phyloP scores from a whole-genome alignment of 441 rosid genomes.

The Euphorbia schlechtendalii region DNA sequence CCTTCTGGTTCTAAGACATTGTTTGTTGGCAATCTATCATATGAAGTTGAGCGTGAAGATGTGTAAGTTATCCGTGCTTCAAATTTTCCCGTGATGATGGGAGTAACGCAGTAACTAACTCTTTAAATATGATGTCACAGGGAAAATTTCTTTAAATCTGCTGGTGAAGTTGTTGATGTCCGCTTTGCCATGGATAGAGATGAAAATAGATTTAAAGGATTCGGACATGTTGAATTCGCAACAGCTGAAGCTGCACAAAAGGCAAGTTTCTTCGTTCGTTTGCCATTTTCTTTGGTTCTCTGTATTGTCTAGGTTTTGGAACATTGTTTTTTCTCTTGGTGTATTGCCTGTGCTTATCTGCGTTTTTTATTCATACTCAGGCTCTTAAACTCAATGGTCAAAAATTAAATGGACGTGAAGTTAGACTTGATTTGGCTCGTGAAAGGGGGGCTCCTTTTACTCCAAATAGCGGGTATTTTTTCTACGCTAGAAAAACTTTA shows the following conservation, averaged over 20 bases:
- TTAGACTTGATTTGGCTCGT: constrained; percentile 61
- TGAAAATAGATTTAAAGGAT: constrained; percentile 63
- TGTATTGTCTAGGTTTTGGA: neutral
- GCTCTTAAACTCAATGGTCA: constrained; percentile 55
- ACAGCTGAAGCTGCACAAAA: constrained; percentile 59
- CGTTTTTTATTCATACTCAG: constrained; percentile 21
- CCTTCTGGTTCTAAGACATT: constrained; percentile 58
- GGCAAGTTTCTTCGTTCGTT: constrained; percentile 25
- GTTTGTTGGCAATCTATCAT: constrained; percentile 66
- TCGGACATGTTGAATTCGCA: constrained; percentile 75
- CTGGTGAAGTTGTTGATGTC: constrained; percentile 64
- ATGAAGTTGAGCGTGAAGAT: constrained; percentile 41
- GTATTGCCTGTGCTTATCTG: no score
- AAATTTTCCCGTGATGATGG: neutral
- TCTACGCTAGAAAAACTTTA: neutral
- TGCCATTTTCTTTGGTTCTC: neutral
- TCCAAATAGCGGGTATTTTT: constrained; percentile 52
- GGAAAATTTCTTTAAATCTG: constrained; percentile 56
- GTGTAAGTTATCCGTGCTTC: constrained; percentile 41
- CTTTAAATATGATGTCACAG: constrained; percentile 30
- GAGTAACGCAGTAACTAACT: neutral
- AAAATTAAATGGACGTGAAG: constrained; percentile 35
- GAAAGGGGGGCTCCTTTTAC: constrained; percentile 42
- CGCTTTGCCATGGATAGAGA: constrained; percentile 50
- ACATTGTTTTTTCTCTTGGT: neutral